phyloP scores from a whole-genome alignment of 2,329 filamentous ascomycete genomes.

The Fusarium begoniae region DNA sequence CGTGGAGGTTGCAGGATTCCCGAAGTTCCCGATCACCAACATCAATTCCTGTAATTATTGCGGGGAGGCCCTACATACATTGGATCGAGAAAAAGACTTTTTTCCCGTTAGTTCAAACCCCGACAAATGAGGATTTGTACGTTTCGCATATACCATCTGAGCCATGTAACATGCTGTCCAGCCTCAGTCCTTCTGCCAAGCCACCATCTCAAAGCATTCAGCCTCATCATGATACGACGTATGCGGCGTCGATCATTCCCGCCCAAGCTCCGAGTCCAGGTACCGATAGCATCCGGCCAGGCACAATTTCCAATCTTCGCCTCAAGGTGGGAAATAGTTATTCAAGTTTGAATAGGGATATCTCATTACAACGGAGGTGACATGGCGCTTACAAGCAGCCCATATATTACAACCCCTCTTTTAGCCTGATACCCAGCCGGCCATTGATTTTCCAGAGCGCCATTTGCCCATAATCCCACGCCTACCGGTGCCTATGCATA shows the following conservation, averaged over 20 bases:
- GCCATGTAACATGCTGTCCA: background rate
- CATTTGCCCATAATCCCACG: slow-evolving; percentile 31
- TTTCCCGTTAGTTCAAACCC: background rate
- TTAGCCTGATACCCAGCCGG: slow-evolving; percentile 18
- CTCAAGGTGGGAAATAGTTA: background rate
- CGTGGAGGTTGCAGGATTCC: slow-evolving; percentile 11
- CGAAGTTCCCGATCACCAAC: slow-evolving; percentile 29
- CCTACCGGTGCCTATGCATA: slow-evolving; percentile 20
- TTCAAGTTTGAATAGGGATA: slow-evolving; percentile 26
- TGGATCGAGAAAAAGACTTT: background rate
- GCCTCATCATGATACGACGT: slow-evolving; percentile 14
- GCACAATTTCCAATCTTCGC: background rate
- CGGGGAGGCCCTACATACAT: background rate
- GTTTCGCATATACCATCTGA: background rate
- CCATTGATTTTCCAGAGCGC: slow-evolving; percentile 30
- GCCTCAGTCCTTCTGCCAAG: slow-evolving; percentile 1
- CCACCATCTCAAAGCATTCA: slow-evolving; percentile 18
- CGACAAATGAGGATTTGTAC: background rate
- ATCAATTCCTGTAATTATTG: background rate
- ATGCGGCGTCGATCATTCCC: slow-evolving; percentile 26
- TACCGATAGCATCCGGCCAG: background rate
- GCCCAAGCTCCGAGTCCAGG: background rate
- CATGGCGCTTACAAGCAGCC: slow-evolving; percentile 24
- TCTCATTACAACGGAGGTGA: slow-evolving; percentile 29
- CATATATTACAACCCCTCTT: slow-evolving; percentile 12